Conservation (phyloP, 2,329 filamentous ascomycete species). For the Trichoderma sp. region DNA sequence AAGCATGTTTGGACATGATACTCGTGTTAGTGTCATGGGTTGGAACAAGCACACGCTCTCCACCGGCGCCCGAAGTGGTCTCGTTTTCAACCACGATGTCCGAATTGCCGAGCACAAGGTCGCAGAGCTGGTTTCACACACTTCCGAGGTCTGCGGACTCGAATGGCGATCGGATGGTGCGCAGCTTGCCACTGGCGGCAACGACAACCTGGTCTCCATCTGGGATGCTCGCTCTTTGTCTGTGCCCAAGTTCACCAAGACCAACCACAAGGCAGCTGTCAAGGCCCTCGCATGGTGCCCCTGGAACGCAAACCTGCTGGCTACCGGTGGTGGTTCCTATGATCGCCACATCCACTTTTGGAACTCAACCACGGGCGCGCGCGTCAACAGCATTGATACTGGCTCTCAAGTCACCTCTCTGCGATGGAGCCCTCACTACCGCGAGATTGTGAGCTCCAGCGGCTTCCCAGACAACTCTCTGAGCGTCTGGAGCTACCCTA, state of each 20-base stretch:
- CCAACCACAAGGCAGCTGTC: conserved; percentile 97
- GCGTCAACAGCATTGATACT: conserved; percentile 98
- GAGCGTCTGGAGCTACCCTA: conserved; percentile 99
- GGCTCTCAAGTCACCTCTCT: conserved; percentile 96
- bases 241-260: conserved; percentile 98
- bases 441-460: conserved; percentile 95
- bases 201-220: conserved; percentile 98
- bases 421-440: conserved; percentile 94
- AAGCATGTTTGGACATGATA: conserved; percentile 97
- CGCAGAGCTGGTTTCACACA: conserved; percentile 94
- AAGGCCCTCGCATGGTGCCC: conserved; percentile 99
- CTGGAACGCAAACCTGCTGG: conserved; percentile 96
- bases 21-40: conserved; percentile 94
- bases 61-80: conserved; percentile 87
- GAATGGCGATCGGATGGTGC: conserved; percentile 97
- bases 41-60: conserved; percentile 99
- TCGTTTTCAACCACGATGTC: conserved; percentile 98
- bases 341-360: conserved; percentile 99
- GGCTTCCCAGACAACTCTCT: conserved; percentile 99
- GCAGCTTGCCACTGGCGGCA: conserved; percentile 94
- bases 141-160: conserved; percentile 94
- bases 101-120: conserved; percentile 97
- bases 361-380: conserved; percentile 96
- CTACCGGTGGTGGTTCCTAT: conserved; percentile 92
- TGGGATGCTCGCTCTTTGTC: conserved; percentile 94